phyloP scores from a whole-genome alignment of 2,329 filamentous ascomycete genomes.

The Rachicladosporium sp. region DNA sequence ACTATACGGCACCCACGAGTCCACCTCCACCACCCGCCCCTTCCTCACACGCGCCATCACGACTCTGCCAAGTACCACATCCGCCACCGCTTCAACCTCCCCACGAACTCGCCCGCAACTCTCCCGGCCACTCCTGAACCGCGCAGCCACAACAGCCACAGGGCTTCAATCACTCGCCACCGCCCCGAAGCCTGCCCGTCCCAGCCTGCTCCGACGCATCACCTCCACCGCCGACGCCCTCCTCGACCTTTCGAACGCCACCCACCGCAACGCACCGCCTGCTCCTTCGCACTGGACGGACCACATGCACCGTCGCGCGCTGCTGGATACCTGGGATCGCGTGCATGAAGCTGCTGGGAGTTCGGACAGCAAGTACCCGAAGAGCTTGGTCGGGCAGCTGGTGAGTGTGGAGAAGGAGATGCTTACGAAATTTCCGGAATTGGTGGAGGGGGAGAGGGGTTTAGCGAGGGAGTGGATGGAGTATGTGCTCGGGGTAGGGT shows the following conservation, averaged over 20 bases:
- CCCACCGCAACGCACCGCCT: constrained; percentile 11
- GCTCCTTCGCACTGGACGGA: constrained; percentile 16
- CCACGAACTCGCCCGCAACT: background rate
- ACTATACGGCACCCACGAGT: constrained; percentile 1
- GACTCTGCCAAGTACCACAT: background rate
- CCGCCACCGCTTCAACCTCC: background rate
- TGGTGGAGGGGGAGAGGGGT: constrained; percentile 11
- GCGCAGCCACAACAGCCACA: background rate
- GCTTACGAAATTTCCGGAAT: constrained; percentile 13
- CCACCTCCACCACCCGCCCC: background rate
- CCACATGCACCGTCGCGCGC: constrained; percentile 10
- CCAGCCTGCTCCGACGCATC: constrained; percentile 1
- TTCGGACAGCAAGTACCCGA: constrained; percentile 7
- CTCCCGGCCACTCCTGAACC: background rate
- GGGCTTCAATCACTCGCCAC: background rate
- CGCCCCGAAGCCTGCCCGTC: background rate
- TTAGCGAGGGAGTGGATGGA: constrained; percentile 16
- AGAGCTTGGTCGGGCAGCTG: constrained; percentile 8
- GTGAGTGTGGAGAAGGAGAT: constrained; percentile 12
- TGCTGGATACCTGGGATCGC: constrained; percentile 15
- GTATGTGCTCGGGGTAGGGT: constrained; percentile 14
- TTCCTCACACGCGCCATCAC: background rate
- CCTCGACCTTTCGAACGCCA: constrained; percentile 13
- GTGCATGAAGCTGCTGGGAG: constrained; percentile 9
- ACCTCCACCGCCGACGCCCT: constrained; percentile 1